Percentiles rank a stretch among this genome's conserved stretches.
These are phyloP conservation scores for Astrothelium subdiscretum DNA, from an alignment of 495 filamentous ascomycete species.

Conservation along the genomic window DNA sequence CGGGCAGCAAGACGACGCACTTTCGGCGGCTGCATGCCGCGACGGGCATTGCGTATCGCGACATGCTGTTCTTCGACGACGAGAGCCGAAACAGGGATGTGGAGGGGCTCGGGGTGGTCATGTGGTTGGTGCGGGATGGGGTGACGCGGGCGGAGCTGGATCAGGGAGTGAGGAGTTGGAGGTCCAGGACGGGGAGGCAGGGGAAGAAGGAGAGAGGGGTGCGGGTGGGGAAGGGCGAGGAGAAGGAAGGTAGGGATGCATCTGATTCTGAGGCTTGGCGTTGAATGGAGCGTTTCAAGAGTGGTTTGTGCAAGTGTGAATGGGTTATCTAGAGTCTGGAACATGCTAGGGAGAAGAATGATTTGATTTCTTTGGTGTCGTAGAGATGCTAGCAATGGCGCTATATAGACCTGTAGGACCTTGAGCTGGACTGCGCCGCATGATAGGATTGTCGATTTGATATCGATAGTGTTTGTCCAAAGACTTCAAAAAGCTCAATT, in stretches of 20 bases:
- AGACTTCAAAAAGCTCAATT: not conserved
- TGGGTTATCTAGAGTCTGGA: too few relatives aligned
- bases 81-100: constrained; percentile 81
- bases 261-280: not conserved
- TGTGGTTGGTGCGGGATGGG: constrained; percentile 69
- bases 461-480: too few relatives aligned
- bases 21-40: constrained; percentile 59
- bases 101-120: constrained; percentile 64
- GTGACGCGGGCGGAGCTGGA: constrained; percentile 71
- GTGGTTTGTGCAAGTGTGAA: too few relatives aligned
- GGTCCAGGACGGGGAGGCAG: constrained; percentile 43
- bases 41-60: constrained; percentile 54
- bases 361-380: too few relatives aligned
- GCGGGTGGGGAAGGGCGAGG: not conserved
- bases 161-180: constrained; percentile 69
- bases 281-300: too few relatives aligned
- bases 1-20: constrained; percentile 74
- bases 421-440: too few relatives aligned
- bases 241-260: not conserved
- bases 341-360: not conserved
- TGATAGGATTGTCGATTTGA: not conserved
- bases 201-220: not conserved
- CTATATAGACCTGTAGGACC: not conserved
- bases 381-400: too few relatives aligned
- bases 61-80: constrained; percentile 97